Evolutionary conservation across 2,329 filamentous ascomycete genomes (phyloP).

Genomic region (Fusarium praegraminearum): DNA sequence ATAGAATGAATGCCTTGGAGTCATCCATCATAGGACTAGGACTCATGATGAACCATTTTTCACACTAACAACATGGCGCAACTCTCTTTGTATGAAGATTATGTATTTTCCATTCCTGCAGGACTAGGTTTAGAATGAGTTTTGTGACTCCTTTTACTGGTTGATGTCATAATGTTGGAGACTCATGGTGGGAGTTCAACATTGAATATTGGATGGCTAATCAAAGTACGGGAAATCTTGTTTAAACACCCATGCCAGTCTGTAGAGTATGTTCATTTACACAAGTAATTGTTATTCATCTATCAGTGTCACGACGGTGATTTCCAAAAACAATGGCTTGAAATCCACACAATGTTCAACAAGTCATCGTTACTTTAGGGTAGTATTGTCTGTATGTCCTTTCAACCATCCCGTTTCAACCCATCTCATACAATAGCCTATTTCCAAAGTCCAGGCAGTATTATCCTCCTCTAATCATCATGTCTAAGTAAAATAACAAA

Average conservation of each 20-base stretch:
- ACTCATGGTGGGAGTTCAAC: neutral
- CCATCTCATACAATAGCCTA: neutral
- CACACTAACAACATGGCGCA: neutral
- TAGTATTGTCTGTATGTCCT: neutral
- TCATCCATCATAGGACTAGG: conserved; percentile 24
- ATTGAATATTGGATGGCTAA: too few species aligned
- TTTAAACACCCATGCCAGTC: neutral
- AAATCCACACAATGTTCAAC: neutral
- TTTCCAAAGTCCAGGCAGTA: neutral
- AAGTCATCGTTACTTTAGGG: neutral
- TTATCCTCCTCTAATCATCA: neutral
- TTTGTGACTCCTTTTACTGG: neutral
- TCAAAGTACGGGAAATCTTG: neutral
- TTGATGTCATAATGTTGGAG: neutral
- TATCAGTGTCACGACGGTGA: neutral
- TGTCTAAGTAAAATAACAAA: conserved; percentile 4
- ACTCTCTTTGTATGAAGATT: neutral
- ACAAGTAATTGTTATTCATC: neutral
- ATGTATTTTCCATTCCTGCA: neutral
- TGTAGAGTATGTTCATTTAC: neutral
- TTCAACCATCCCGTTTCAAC: conserved; percentile 4
- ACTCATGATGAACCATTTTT: conserved; percentile 9
- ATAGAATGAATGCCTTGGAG: conserved; percentile 16
- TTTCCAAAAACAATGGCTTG: too few species aligned
- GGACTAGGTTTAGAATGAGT: too few species aligned